Evolutionary conservation across 2,329 filamentous ascomycete genomes (phyloP).

Genomic region (Colletotrichum sp.): DNA sequence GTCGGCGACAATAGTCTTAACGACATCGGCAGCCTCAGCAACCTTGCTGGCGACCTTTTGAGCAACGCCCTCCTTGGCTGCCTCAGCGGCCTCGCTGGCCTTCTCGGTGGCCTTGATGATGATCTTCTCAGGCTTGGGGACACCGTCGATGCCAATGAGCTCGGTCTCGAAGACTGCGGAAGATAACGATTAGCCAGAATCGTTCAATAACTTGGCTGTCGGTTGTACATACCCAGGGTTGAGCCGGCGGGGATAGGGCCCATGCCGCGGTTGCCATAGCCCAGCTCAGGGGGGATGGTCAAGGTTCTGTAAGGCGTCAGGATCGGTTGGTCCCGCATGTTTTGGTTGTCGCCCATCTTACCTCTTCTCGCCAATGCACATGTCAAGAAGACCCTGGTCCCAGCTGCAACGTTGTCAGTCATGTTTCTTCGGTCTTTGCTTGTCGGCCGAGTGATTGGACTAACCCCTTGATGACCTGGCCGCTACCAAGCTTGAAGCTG

Average conservation of each 20-base stretch:
- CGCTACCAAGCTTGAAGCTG: conserved; percentile 77
- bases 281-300: conserved; percentile 86
- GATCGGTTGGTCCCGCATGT: neutral
- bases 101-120: conserved; percentile 46
- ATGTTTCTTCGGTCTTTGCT: neutral
- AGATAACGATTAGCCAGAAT: neutral
- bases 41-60: conserved; percentile 52
- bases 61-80: conserved; percentile 42
- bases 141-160: conserved; percentile 81
- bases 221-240: conserved; percentile 67
- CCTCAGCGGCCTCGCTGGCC: conserved; percentile 34
- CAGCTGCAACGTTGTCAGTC: conserved; percentile 58
- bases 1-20: conserved; percentile 57
- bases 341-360: conserved; percentile 28
- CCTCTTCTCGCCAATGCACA: conserved; percentile 95
- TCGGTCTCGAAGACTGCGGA: conserved; percentile 85
- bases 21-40: conserved; percentile 54
- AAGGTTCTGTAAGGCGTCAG: conserved; percentile 60
- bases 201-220: neutral
- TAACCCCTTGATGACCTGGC: conserved; percentile 88
- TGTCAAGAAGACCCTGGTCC: conserved; percentile 88
- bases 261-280: conserved; percentile 77
- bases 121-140: conserved; percentile 56
- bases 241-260: conserved; percentile 85
- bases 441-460: conserved; percentile 30